Evolutionary conservation across 2,329 filamentous ascomycete species (phyloP).

Genomic region (Macrophomina phaseolina): DNA sequence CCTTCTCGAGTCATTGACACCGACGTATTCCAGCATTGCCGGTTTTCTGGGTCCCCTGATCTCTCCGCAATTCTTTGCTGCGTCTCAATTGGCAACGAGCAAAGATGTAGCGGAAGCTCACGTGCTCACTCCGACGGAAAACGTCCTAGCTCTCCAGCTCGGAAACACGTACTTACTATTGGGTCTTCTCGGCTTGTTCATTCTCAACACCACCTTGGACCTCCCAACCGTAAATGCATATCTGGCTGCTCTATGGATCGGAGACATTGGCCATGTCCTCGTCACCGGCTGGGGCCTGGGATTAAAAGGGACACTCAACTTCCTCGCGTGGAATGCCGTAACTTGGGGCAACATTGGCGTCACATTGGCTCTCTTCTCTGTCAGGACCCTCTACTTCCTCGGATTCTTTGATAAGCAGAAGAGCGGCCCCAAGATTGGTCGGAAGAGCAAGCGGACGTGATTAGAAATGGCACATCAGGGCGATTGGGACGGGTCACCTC

Average conservation of each 20-base stretch:
- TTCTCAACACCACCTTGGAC: conserved; percentile 69
- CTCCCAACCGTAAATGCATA: conserved; percentile 70
- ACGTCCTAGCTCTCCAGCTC: conserved; percentile 69
- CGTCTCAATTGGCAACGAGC: conserved; percentile 29
- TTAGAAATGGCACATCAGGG: neutral
- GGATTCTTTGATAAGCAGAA: conserved; percentile 61
- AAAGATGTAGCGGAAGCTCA: conserved; percentile 13
- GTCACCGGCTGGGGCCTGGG: conserved; percentile 67
- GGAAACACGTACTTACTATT: conserved; percentile 73
- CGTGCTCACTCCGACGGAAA: conserved; percentile 30
- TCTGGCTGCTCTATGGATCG: conserved; percentile 66
- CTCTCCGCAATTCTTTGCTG: conserved; percentile 30
- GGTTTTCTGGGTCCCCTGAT: conserved; percentile 32
- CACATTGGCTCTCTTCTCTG: conserved; percentile 66
- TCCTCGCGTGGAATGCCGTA: conserved; percentile 69
- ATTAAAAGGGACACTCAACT: conserved; percentile 57
- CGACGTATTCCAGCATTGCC: conserved; percentile 24
- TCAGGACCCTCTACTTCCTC: conserved; percentile 62
- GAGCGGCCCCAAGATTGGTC: neutral
- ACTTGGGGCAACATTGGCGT: conserved; percentile 75
- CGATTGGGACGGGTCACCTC: neutral
- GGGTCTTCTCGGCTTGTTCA: conserved; percentile 66
- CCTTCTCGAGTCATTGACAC: neutral
- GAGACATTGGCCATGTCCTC: conserved; percentile 71
- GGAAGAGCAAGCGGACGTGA: conserved; percentile 11